Conservation (phyloP, 2,329 filamentous ascomycete genomes). For the Penicillium sp. region DNA sequence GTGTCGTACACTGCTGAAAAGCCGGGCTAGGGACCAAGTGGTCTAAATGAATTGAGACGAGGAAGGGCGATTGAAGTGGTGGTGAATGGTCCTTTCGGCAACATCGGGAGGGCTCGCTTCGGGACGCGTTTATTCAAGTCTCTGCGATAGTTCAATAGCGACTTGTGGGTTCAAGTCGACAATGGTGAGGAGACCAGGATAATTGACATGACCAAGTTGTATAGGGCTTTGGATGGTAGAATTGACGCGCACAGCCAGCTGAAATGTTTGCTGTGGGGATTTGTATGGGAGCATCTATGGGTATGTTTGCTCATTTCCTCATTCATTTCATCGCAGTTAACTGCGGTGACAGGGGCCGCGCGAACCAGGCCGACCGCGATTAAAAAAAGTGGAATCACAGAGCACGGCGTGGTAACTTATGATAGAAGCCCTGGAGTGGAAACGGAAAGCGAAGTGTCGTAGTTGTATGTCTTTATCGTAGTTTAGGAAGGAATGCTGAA, state of each 20-base stretch:
- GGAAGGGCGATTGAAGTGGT: neutral
- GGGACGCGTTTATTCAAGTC: neutral
- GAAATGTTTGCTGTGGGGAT: neutral
- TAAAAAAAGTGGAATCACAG: neutral
- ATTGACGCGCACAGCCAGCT: neutral
- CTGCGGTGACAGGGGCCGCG: neutral
- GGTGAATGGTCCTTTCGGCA: neutral
- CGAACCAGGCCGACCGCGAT: neutral
- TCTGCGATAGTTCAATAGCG: neutral
- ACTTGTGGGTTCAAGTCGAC: neutral
- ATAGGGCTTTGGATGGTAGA: neutral
- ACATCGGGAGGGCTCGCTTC: neutral
- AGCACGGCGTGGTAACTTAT: neutral
- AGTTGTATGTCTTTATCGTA: neutral
- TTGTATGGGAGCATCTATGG: neutral
- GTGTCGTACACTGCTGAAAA: neutral
- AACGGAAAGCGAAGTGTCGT: neutral
- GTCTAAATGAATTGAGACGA: neutral
- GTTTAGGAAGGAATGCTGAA: neutral
- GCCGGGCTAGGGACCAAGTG: neutral
- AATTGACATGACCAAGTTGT: neutral
- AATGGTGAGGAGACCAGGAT: neutral
- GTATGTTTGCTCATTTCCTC: neutral
- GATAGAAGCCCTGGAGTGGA: neutral
- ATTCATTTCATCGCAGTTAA: neutral